Conservation (phyloP, 1,139 yeast genomes). For the Yamadazyma oceani region DNA sequence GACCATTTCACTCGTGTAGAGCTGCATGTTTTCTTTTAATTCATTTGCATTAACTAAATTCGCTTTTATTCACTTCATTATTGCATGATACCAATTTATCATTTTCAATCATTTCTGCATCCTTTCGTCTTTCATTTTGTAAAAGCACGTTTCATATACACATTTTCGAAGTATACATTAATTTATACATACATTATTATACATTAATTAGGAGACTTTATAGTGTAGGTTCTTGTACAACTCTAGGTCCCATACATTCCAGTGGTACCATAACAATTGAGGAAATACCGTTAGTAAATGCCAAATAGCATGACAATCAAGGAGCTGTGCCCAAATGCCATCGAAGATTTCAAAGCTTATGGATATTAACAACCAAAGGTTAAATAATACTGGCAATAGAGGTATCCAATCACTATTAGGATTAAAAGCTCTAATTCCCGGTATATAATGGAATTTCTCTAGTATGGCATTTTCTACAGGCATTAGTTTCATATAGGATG, state of each 20-base stretch:
- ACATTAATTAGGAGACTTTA: background rate
- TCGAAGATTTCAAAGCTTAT: slow-evolving; percentile 41
- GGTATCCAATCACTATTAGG: slow-evolving; percentile 29
- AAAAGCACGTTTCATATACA: too few species aligned
- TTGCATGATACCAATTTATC: slow-evolving; percentile 1
- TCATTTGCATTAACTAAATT: too few species aligned
- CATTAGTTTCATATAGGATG: slow-evolving; percentile 35
- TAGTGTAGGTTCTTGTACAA: slow-evolving; percentile 22
- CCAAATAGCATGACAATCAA: slow-evolving; percentile 49
- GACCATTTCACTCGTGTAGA: slow-evolving; percentile 1
- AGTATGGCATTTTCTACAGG: slow-evolving; percentile 43
- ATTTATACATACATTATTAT: background rate
- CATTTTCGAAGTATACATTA: too few species aligned
- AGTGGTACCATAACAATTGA: slow-evolving; percentile 45
- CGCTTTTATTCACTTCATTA: background rate
- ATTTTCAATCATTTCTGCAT: too few species aligned
- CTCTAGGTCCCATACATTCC: slow-evolving; percentile 53
- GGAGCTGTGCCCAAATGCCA: slow-evolving; percentile 29
- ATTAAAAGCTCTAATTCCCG: slow-evolving; percentile 15
- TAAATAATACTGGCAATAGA: slow-evolving; percentile 35
- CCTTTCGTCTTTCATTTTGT: too few species aligned
- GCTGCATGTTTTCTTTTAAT: background rate
- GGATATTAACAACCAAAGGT: slow-evolving; percentile 34
- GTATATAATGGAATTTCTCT: slow-evolving; percentile 30
- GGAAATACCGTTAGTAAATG: slow-evolving; percentile 46